A percentile compares a stretch with the other conserved stretches of the same genome.
phyloP scores from a whole-genome alignment of 768 basidiomycete species.

The Mycena kentingensis region DNA sequence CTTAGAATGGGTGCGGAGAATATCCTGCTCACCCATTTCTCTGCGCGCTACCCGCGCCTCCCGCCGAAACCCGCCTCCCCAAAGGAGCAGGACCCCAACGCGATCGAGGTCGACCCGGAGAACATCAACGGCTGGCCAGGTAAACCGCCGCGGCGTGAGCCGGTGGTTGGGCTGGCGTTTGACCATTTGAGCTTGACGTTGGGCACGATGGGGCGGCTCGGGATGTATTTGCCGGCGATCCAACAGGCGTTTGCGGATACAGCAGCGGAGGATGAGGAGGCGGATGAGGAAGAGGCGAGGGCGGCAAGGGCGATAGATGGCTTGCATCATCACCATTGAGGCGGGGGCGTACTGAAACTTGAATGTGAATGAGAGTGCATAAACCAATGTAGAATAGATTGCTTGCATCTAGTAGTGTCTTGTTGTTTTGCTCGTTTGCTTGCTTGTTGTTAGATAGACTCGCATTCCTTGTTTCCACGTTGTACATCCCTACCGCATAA shows the following conservation, averaged over 20 bases:
- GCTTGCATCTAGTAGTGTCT: too few relatives aligned
- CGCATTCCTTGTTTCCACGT: background rate
- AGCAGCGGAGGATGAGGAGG: constrained; percentile 45
- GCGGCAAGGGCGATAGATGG: too few relatives aligned
- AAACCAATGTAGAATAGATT: too few relatives aligned
- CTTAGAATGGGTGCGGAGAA: constrained; percentile 82
- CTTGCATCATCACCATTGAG: constrained; percentile 29
- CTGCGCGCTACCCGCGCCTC: constrained; percentile 88
- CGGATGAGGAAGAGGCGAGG: constrained; percentile 35
- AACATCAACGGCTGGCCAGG: constrained; percentile 5
- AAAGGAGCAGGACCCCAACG: constrained; percentile 4
- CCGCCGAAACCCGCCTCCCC: constrained; percentile 59
- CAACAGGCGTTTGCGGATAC: constrained; percentile 62
- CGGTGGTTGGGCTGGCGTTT: constrained; percentile 74
- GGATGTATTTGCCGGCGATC: constrained; percentile 72
- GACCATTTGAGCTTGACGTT: constrained; percentile 75
- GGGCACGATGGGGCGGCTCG: constrained; percentile 85
- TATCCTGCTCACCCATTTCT: constrained; percentile 93
- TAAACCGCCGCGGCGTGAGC: constrained; percentile 34
- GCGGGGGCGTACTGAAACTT: too few relatives aligned
- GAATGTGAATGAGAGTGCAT: too few relatives aligned
- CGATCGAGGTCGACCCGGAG: constrained; percentile 15
- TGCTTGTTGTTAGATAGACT: too few relatives aligned
- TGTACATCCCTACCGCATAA: too few relatives aligned
- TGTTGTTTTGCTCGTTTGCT: too few relatives aligned